phyloP scores from a whole-genome alignment of 257 asterid species.

The Solanum bulbocastanum region DNA sequence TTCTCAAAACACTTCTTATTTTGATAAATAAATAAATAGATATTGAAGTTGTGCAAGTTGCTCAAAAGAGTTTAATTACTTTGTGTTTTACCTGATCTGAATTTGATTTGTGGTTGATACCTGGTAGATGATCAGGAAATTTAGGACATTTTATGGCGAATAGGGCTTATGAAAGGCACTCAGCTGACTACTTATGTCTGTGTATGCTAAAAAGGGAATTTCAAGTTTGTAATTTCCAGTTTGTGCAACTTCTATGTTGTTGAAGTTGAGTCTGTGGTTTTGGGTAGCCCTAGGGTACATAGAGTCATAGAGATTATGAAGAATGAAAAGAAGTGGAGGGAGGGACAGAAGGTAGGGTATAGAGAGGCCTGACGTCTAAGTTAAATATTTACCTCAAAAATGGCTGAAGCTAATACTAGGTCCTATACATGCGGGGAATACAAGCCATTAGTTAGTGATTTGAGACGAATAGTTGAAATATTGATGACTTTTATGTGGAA shows the following conservation, averaged over 20 bases:
- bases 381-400: not conserved
- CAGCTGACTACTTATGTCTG: not conserved
- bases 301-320: not conserved
- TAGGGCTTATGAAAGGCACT: not conserved
- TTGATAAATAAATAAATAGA: not conserved
- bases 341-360: not conserved
- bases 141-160: not conserved
- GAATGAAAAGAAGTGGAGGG: not conserved
- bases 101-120: not conserved
- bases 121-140: not conserved
- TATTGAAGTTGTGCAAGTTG: not conserved
- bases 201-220: not conserved
- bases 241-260: not conserved
- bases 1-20: not conserved
- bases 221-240: not conserved
- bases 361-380: not conserved
- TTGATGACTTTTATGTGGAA: not conserved
- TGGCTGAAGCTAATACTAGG: not conserved
- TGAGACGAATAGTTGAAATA: not conserved
- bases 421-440: not conserved
- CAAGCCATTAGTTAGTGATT: not conserved
- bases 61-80: not conserved
- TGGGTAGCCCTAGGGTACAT: not conserved
- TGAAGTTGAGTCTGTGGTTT: not conserved
- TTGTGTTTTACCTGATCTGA: not conserved